Conservation (phyloP, 106 monocot species). For the Dendrobium chrysotoxum region DNA sequence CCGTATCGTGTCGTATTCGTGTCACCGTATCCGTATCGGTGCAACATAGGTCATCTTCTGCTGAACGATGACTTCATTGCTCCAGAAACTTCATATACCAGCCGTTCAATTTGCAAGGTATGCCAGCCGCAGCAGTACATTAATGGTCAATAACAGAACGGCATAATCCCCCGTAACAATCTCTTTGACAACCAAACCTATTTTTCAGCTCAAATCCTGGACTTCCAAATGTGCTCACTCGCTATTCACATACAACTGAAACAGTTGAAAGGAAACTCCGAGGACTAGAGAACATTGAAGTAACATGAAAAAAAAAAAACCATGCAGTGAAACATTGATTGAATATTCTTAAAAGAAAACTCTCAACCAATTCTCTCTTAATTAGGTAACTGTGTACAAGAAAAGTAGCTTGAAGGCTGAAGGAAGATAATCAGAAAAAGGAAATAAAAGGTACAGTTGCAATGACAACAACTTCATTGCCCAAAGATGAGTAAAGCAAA, state of each 20-base stretch:
- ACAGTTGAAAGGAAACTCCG: no score
- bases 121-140: background rate
- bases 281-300: no score
- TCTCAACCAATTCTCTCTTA: background rate
- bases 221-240: no score
- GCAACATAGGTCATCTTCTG: background rate
- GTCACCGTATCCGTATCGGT: no score
- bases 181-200: no score
- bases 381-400: background rate
- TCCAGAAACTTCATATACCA: background rate
- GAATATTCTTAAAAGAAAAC: background rate
- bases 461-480: background rate
- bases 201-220: no score
- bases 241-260: no score
- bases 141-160: background rate
- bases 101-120: background rate
- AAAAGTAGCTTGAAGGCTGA: background rate
- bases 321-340: conserved; percentile 4
- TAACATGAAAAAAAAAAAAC: background rate
- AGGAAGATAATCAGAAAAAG: background rate
- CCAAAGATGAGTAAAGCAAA: background rate
- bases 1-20: no score
- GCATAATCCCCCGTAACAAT: no score
- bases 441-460: background rate
- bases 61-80: background rate